Conservation (phyloP, 345 rosid species). For the Citrus unshiu region DNA sequence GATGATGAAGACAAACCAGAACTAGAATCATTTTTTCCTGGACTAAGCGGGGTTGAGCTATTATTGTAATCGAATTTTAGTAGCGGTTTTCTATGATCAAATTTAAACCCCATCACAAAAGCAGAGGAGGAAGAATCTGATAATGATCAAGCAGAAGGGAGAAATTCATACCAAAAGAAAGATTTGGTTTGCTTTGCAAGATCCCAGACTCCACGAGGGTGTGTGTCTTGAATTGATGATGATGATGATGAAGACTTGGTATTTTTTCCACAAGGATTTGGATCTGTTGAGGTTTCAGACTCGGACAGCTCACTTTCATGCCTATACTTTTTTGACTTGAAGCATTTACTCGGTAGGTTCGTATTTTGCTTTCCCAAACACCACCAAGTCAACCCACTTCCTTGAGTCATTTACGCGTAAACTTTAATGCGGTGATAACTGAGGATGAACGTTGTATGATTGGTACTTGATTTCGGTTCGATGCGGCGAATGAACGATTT, state of each 20-base stretch:
- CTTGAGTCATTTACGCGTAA: conserved; percentile 15
- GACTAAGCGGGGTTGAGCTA: rapidly evolving
- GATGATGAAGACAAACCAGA: neutral
- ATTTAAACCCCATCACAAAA: conserved; percentile 3
- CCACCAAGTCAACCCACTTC: conserved; percentile 10
- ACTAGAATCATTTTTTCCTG: neutral
- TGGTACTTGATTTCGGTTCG: no score
- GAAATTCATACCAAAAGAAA: neutral
- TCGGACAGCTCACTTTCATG: neutral
- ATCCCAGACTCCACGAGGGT: neutral
- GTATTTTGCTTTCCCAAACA: neutral
- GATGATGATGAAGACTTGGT: neutral
- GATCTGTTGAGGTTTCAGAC: no score
- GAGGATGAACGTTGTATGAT: no score
- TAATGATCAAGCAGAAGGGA: neutral
- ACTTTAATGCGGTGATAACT: no score
- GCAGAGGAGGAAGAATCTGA: neutral
- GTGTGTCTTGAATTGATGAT: neutral
- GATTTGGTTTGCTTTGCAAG: neutral
- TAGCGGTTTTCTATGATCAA: neutral
- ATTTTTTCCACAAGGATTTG: neutral
- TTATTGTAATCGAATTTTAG: rapidly evolving
- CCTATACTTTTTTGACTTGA: neutral
- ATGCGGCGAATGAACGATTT: no score
- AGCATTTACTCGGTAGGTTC: conserved; percentile 23